Evolutionary conservation across 2,329 filamentous ascomycete species (phyloP).

Genomic region (Alternaria novae-zelandiae): DNA sequence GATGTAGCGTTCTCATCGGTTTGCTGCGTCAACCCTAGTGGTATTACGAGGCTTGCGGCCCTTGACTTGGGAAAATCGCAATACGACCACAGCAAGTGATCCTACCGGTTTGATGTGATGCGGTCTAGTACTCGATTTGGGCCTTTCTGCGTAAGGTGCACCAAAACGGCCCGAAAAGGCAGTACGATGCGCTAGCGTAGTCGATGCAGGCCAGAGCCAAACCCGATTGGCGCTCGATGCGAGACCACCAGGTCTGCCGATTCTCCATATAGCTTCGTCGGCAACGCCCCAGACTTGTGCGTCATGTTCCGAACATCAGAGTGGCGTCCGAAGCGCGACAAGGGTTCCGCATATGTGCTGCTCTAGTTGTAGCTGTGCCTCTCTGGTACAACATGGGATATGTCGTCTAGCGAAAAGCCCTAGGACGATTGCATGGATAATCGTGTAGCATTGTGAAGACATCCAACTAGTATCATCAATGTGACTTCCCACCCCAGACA

Average conservation of each 20-base stretch:
- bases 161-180: not conserved
- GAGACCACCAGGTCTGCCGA: not conserved
- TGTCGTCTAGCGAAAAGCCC: not conserved
- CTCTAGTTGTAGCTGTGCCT: not conserved
- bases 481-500: constrained; percentile 34
- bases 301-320: not conserved
- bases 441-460: not conserved
- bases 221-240: constrained; percentile 10
- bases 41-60: constrained; percentile 57
- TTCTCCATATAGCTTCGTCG: not conserved
- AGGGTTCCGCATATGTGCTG: not conserved
- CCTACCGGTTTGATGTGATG: not conserved
- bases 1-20: constrained; percentile 67
- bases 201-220: not conserved
- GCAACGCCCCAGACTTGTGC: not conserved
- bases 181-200: not conserved
- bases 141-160: not conserved
- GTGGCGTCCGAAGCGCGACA: not conserved
- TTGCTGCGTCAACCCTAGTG: constrained; percentile 65
- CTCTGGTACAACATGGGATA: not conserved
- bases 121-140: not conserved
- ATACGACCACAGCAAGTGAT: not conserved
- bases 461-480: constrained; percentile 29
- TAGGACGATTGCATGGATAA: not conserved
- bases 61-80: constrained; percentile 50